A percentile compares a stretch with the other conserved stretches of the same genome.
Evolutionary conservation across 75 land plant genomes (phyloP).

Genomic region (Pinus tabuliformis): DNA sequence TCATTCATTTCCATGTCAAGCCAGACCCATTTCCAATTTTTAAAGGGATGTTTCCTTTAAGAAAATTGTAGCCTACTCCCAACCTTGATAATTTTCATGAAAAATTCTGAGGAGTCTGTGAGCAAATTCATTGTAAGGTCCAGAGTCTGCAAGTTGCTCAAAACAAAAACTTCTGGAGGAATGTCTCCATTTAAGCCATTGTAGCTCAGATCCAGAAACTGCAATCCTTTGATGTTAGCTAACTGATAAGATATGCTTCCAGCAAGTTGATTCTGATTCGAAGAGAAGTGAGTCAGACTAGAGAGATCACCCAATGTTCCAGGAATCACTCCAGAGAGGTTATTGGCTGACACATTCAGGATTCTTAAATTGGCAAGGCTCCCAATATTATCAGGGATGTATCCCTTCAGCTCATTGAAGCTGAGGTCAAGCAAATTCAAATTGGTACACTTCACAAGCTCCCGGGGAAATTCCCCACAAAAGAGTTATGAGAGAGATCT

Average conservation of each 20-base stretch:
- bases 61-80: background rate
- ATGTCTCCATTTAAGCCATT: constrained; percentile 18
- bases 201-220: constrained; percentile 12
- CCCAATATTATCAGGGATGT: constrained; percentile 13
- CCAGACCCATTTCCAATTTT: constrained; percentile 6
- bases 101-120: constrained; percentile 15
- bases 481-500: background rate
- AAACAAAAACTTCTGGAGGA: constrained; percentile 19
- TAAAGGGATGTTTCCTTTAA: background rate
- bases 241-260: constrained; percentile 22
- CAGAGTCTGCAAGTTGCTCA: constrained; percentile 17
- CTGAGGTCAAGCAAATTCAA: background rate
- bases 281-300: constrained; percentile 13
- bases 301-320: background rate
- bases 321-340: constrained; percentile 17
- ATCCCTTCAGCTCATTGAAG: background rate
- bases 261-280: constrained; percentile 13
- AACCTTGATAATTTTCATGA: background rate
- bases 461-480: background rate
- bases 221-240: background rate
- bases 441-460: background rate
- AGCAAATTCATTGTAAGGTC: constrained; percentile 23
- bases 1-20: constrained; percentile 13
- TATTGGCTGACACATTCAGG: constrained; percentile 17
- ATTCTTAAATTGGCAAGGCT: constrained; percentile 8